These are phyloP conservation scores for Malus orientalis DNA, from an alignment of 306 rosid genomes.

Conservation along the genomic window DNA sequence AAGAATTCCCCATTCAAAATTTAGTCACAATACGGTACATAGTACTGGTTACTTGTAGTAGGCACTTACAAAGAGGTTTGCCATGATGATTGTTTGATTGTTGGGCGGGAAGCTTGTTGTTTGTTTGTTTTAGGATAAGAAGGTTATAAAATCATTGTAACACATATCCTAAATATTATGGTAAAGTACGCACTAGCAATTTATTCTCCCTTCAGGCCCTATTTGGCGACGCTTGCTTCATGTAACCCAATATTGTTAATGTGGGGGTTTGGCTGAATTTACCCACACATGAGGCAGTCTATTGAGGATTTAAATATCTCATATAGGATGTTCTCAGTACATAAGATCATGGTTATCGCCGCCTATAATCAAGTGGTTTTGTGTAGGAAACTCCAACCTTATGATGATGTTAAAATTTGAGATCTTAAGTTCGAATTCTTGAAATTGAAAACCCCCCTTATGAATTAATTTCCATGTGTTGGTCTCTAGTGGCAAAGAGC, in stretches of 20 bases:
- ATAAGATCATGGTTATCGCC: not conserved
- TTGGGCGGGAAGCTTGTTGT: not conserved
- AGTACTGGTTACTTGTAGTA: not conserved
- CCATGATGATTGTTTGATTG: not conserved
- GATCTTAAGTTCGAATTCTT: no score
- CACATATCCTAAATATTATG: no score
- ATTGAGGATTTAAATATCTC: not conserved
- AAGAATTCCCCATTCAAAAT: not conserved
- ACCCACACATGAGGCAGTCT: not conserved
- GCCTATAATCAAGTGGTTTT: not conserved
- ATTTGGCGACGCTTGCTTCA: not conserved
- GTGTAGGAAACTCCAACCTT: not conserved
- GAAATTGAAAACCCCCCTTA: no score
- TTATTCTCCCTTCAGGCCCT: not conserved
- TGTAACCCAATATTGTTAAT: not conserved
- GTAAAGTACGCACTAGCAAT: not conserved
- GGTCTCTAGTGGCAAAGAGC: no score
- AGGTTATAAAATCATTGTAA: no score
- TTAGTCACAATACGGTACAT: not conserved
- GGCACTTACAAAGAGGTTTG: no score
- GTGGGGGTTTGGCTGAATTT: not conserved
- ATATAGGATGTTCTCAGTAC: not conserved
- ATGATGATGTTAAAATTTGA: no score
- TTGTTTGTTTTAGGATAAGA: not conserved
- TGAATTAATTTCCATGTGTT: no score